phyloP scores from a whole-genome alignment of 1,284 basidiomycete genomes.

The Apiotrichum domesticum region DNA sequence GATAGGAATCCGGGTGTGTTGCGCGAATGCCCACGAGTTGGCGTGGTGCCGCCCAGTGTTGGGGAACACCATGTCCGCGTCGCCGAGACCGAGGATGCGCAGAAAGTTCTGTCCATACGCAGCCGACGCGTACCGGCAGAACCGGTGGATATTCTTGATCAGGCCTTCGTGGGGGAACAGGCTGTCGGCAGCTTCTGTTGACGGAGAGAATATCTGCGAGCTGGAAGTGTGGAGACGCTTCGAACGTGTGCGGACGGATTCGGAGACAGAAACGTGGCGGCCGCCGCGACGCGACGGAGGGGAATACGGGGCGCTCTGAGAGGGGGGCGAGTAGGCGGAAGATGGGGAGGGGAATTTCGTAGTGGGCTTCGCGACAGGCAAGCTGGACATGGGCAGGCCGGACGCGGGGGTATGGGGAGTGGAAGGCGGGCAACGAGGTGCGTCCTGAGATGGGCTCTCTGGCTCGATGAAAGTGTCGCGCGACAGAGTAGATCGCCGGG shows the following conservation, averaged over 20 bases:
- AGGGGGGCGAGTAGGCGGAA: background rate
- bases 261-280: constrained; percentile 1
- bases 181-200: constrained; percentile 17
- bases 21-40: constrained; percentile 48
- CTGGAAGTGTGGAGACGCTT: constrained; percentile 14
- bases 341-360: background rate
- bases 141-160: constrained; percentile 49
- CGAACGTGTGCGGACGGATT: constrained; percentile 19
- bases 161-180: constrained; percentile 49
- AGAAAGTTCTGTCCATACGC: constrained; percentile 50
- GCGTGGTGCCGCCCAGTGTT: constrained; percentile 48
- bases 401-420: background rate
- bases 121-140: constrained; percentile 50
- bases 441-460: background rate
- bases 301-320: background rate
- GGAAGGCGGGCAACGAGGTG: background rate
- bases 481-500: background rate
- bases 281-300: background rate
- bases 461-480: too few species aligned
- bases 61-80: constrained; percentile 49
- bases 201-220: constrained; percentile 16
- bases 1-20: constrained; percentile 51
- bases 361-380: constrained; percentile 12
- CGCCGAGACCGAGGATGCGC: constrained; percentile 50
- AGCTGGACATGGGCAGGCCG: background rate